Conservation (phyloP, 2,329 filamentous ascomycete species). For the Epicoccum nigrum region DNA sequence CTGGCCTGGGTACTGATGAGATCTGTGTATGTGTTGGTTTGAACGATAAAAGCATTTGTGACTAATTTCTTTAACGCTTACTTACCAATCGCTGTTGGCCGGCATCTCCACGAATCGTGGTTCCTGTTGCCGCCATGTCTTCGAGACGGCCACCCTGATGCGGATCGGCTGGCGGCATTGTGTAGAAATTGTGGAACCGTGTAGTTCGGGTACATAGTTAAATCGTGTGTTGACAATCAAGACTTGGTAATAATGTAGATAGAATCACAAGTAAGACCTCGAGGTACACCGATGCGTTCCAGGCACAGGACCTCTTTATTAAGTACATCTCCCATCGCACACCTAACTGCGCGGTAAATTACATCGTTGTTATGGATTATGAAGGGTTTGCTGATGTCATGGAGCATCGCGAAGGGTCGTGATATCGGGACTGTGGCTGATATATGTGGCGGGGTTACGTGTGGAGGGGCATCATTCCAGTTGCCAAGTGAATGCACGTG, state of each 20-base stretch:
- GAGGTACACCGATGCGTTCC: neutral
- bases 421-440: neutral
- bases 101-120: slow-evolving; percentile 54
- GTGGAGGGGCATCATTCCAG: slow-evolving; percentile 10
- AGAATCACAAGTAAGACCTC: too few species aligned
- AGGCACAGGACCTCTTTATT: slow-evolving; percentile 9
- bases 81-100: slow-evolving; percentile 46
- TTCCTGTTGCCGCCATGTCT: slow-evolving; percentile 46
- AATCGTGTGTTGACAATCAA: neutral
- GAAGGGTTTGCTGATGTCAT: slow-evolving; percentile 4
- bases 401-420: neutral
- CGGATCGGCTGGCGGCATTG: slow-evolving; percentile 27
- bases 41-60: neutral
- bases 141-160: slow-evolving; percentile 44
- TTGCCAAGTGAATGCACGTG: slow-evolving; percentile 17
- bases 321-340: slow-evolving; percentile 8
- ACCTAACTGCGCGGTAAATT: neutral
- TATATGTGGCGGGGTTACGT: neutral
- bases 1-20: slow-evolving; percentile 56
- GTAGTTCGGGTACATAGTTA: too few species aligned
- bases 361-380: neutral
- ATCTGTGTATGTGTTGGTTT: slow-evolving; percentile 37
- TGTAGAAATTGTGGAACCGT: neutral
- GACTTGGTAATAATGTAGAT: neutral
- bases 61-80: neutral